A percentile compares a stretch with the other conserved stretches of the same genome.
Evolutionary conservation across 1,139 yeast species (phyloP).

Genomic region (Casaregolazyma suthepensis): DNA sequence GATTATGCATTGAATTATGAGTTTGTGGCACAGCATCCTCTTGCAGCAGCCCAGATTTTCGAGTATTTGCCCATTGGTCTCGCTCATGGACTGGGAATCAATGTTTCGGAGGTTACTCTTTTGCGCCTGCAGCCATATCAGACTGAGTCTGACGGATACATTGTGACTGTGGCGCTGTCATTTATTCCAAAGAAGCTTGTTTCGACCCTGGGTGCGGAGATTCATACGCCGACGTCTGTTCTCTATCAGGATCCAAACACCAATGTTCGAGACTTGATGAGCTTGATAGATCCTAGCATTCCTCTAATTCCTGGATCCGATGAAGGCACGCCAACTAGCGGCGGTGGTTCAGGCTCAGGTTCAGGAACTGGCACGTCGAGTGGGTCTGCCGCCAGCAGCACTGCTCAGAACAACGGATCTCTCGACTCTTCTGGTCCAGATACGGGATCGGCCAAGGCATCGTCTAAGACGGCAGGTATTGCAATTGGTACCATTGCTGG

Average conservation of each 20-base stretch:
- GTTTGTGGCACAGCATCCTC: conserved; percentile 36
- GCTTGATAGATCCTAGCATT: conserved; percentile 35
- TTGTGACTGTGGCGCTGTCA: conserved; percentile 35
- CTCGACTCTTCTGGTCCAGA: conserved; percentile 29
- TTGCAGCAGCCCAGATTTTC: conserved; percentile 41
- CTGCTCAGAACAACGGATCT: conserved; percentile 25
- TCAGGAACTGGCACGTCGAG: conserved; percentile 13
- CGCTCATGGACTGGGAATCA: conserved; percentile 31
- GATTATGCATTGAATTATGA: conserved; percentile 37
- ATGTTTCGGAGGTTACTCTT: conserved; percentile 28
- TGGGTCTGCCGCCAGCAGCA: conserved; percentile 10
- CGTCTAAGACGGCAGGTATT: conserved; percentile 33
- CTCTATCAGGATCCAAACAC: conserved; percentile 32
- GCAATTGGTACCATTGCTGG: conserved; percentile 37
- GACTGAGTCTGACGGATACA: conserved; percentile 27
- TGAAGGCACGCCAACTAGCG: conserved; percentile 14
- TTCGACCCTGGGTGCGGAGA: conserved; percentile 23
- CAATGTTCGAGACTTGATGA: conserved; percentile 32
- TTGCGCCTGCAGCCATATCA: conserved; percentile 34
- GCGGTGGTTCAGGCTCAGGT: conserved; percentile 15
- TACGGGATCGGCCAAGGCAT: conserved; percentile 21
- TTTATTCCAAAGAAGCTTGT: conserved; percentile 33
- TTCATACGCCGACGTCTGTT: conserved; percentile 30
- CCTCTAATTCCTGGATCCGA: conserved; percentile 26
- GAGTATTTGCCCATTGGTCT: conserved; percentile 37